Conservation (phyloP, 2,329 filamentous ascomycete species). For the Saccharata proteae region DNA sequence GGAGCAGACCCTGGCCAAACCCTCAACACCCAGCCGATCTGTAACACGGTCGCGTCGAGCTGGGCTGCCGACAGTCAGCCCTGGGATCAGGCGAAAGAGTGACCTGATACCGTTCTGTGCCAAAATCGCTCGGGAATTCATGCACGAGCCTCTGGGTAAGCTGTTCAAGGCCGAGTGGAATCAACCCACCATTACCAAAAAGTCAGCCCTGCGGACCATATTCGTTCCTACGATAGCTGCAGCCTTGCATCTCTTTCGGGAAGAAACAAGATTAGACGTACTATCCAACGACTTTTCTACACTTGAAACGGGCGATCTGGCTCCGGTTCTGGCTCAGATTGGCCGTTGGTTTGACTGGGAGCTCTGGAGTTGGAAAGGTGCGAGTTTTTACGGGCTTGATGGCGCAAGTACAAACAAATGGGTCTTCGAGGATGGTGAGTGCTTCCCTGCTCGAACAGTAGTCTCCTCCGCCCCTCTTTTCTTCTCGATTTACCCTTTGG, state of each 20-base stretch:
- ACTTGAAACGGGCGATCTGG: conserved; percentile 41
- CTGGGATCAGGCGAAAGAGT: conserved; percentile 15
- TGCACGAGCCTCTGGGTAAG: conserved; percentile 22
- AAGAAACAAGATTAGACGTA: conserved; percentile 75
- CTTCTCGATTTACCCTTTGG: no score
- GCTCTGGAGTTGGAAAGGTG: conserved; percentile 42
- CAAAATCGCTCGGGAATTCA: conserved; percentile 22
- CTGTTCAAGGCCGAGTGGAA: conserved; percentile 9
- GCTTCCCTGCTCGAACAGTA: conserved; percentile 2
- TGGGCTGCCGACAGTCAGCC: not conserved
- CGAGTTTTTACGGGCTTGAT: conserved; percentile 49
- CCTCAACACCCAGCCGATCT: conserved; percentile 13
- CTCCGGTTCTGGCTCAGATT: conserved; percentile 69
- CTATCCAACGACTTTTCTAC: conserved; percentile 37
- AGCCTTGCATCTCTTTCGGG: conserved; percentile 71
- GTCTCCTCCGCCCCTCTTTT: no score
- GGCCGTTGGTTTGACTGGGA: conserved; percentile 69
- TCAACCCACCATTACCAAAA: conserved; percentile 7
- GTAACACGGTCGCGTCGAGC: conserved; percentile 16
- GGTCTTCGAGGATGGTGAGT: conserved; percentile 42
- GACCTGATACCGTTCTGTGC: conserved; percentile 17
- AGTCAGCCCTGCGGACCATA: conserved; percentile 32
- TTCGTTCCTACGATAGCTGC: conserved; percentile 56
- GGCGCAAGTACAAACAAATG: conserved; percentile 42
- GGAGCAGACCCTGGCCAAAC: conserved; percentile 11